Evolutionary conservation across 306 rosid species (phyloP).

Genomic region (Glycine latifolia): DNA sequence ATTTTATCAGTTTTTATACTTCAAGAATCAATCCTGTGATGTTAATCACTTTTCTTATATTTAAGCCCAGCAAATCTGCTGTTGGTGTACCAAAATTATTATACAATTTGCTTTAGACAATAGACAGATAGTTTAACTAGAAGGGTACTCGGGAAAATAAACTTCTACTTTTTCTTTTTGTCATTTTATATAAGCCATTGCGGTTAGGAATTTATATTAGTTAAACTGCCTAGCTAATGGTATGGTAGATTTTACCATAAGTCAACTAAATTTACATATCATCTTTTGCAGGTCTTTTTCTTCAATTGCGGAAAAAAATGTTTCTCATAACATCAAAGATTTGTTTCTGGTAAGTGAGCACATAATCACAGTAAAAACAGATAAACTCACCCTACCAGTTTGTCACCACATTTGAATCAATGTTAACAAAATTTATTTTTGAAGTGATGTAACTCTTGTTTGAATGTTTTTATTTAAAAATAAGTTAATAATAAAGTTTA

Average conservation of each 20-base stretch:
- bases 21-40: background rate
- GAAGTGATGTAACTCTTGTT: no score
- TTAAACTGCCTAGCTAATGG: constrained; percentile 33
- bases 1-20: background rate
- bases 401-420: background rate
- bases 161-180: constrained; percentile 18
- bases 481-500: no score
- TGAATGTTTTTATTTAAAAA: no score
- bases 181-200: constrained; percentile 2
- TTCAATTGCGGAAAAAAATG: constrained; percentile 62
- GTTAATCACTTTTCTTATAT: background rate
- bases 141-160: background rate
- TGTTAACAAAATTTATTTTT: no score
- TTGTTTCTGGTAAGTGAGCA: constrained; percentile 50
- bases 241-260: constrained; percentile 7
- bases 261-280: constrained; percentile 36
- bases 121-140: constrained; percentile 1
- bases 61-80: constrained; percentile 3
- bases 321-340: constrained; percentile 63
- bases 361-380: background rate
- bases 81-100: constrained; percentile 20
- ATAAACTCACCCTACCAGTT: background rate
- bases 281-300: constrained; percentile 64
- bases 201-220: constrained; percentile 23
- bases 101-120: background rate